Percentiles rank a stretch among this genome's conserved stretches.
Evolutionary conservation across 2,329 filamentous ascomycete species (phyloP).

Genomic region (Apiospora kogelbergensis): DNA sequence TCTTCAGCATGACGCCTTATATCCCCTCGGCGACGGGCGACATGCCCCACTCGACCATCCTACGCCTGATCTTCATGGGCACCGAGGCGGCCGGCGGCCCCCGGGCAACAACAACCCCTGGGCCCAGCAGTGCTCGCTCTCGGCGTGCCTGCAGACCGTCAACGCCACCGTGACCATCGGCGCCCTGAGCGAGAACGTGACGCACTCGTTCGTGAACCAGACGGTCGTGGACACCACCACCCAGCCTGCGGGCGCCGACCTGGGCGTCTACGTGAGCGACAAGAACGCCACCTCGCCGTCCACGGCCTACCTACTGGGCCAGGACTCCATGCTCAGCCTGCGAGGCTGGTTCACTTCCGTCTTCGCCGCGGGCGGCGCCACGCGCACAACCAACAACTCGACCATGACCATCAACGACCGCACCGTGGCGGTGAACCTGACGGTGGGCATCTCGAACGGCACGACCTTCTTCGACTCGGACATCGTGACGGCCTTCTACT

Average conservation of each 20-base stretch:
- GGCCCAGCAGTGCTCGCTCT: slow-evolving; percentile 31
- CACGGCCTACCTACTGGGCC: slow-evolving; percentile 23
- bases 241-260: slow-evolving; percentile 17
- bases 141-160: slow-evolving; percentile 31
- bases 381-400: slow-evolving; percentile 23
- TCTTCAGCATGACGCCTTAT: slow-evolving; percentile 33
- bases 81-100: slow-evolving; percentile 25
- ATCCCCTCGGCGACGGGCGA: slow-evolving; percentile 26
- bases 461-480: slow-evolving; percentile 36
- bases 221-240: slow-evolving; percentile 26
- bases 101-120: slow-evolving; percentile 27
- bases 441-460: slow-evolving; percentile 32
- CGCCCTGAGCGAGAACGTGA: slow-evolving; percentile 26
- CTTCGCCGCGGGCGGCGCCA: slow-evolving; percentile 30
- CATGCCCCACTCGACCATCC: slow-evolving; percentile 30
- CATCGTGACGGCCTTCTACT: slow-evolving; percentile 39
- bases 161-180: slow-evolving; percentile 25
- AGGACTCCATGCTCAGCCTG: slow-evolving; percentile 30
- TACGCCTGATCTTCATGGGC: slow-evolving; percentile 35
- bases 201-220: slow-evolving; percentile 21
- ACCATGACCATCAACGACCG: slow-evolving; percentile 28
- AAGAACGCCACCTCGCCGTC: slow-evolving; percentile 13
- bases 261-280: slow-evolving; percentile 21
- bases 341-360: slow-evolving; percentile 32
- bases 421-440: slow-evolving; percentile 31